Percentiles rank a stretch among this genome's conserved stretches.
Evolutionary conservation across 2,329 filamentous ascomycete genomes (phyloP).

Genomic region (Neonectria hederae): DNA sequence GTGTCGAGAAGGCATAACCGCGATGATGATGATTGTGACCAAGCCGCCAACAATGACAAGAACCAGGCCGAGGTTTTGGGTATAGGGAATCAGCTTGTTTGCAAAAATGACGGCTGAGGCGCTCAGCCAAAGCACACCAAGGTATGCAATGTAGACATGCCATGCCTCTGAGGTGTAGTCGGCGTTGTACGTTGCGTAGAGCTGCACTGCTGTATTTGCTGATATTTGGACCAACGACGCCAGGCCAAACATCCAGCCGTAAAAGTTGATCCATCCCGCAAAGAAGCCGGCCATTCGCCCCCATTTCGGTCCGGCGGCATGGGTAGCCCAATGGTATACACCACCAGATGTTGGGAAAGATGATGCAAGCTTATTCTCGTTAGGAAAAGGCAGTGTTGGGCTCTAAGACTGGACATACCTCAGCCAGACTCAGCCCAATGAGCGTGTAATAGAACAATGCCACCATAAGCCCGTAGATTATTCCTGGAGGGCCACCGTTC

Average conservation of each 20-base stretch:
- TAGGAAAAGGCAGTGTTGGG: not conserved
- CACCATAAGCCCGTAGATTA: conserved; percentile 38
- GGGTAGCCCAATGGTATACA: conserved; percentile 40
- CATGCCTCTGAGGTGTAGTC: conserved; percentile 29
- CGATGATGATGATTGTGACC: conserved; percentile 36
- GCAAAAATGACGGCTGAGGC: conserved; percentile 32
- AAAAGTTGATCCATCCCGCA: conserved; percentile 42
- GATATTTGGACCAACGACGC: conserved; percentile 39
- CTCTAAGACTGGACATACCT: conserved; percentile 19
- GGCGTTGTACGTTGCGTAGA: conserved; percentile 34
- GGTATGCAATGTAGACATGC: conserved; percentile 39
- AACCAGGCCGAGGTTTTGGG: conserved; percentile 36
- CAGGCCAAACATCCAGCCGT: conserved; percentile 43
- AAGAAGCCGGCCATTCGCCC: conserved; percentile 39
- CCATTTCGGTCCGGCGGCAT: conserved; percentile 38
- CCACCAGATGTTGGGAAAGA: conserved; percentile 37
- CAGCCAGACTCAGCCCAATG: conserved; percentile 36
- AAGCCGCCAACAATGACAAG: conserved; percentile 37
- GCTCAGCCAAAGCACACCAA: conserved; percentile 36
- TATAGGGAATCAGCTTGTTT: conserved; percentile 38
- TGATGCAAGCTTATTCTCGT: conserved; percentile 29
- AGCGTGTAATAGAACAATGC: conserved; percentile 39
- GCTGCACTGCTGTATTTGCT: conserved; percentile 37
- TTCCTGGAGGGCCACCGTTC: conserved; percentile 34
- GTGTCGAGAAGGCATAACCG: conserved; percentile 33